Percentiles rank a stretch among this genome's conserved stretches.
These are phyloP conservation scores for Ceratocystis cacaofunesta DNA, from an alignment of 2,329 filamentous ascomycete species.

Conservation along the genomic window DNA sequence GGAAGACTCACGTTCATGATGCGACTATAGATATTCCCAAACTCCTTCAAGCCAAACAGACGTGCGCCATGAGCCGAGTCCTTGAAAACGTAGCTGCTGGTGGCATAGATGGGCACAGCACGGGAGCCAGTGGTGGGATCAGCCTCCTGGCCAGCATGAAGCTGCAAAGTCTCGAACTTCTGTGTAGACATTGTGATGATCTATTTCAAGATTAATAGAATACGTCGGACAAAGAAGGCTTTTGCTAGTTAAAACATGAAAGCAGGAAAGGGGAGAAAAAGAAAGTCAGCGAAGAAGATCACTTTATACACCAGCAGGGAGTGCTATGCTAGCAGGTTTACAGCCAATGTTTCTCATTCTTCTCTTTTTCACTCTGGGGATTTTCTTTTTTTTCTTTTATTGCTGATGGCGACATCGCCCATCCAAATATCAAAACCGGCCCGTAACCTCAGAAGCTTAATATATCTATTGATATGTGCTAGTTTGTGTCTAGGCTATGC, in stretches of 20 bases:
- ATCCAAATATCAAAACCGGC: neutral
- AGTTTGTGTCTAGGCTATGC: neutral
- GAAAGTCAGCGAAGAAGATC: neutral
- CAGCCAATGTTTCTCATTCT: neutral
- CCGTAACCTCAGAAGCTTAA: neutral
- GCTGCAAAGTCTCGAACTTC: conserved; percentile 72
- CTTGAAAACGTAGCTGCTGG: conserved; percentile 87
- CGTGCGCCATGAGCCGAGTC: conserved; percentile 89
- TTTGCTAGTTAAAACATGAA: neutral
- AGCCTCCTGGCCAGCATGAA: conserved; percentile 69
- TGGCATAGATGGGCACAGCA: conserved; percentile 91
- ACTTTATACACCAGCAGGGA: neutral
- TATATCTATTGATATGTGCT: neutral
- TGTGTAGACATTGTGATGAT: conserved; percentile 28
- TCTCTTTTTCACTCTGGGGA: neutral
- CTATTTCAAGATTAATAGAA: conserved; percentile 17
- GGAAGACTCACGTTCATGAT: conserved; percentile 60
- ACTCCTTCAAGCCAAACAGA: conserved; percentile 91
- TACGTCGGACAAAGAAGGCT: conserved; percentile 8
- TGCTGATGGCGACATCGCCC: conserved; percentile 6
- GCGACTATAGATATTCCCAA: conserved; percentile 94
- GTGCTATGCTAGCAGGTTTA: neutral
- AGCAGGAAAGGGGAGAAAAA: neutral
- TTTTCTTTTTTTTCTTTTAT: neutral
- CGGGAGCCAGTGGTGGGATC: conserved; percentile 73